Evolutionary conservation across 140 eudicot genomes (phyloP), one percentile per base, ranked within the genome.

Genomic region (Erigeron philadelphicus): DNA sequence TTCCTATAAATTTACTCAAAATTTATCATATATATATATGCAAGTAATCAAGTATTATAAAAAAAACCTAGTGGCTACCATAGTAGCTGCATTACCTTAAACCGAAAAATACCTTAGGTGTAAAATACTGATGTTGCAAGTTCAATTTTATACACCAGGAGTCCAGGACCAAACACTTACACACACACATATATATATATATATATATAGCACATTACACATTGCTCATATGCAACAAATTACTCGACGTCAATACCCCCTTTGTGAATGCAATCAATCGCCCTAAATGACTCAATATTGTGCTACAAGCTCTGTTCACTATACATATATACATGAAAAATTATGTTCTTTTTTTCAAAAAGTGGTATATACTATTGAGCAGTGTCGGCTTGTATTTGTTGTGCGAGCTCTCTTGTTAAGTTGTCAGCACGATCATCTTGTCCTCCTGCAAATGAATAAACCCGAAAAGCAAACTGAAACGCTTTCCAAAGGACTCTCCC

Each of bases 371-470:
- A 63, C 75, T 58, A 66, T 40, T 84, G 76, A 40, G 72, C 16
- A 23, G 74, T 86, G 10, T 82, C 87, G 9, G 86, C 76, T 61
- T 89, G 83, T 61, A 89, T 82, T 76, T 82, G 89, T 0, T 85
- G 84, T 12, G 96, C 96, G 16, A 89, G 50, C 74, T 89, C 96
- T 81, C 67, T 82, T 18, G 96, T 84, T 76, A 89, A 76, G 71
- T 57, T 82, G 41, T 87, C 96, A 17, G 95, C 96, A 38, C 96
- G 89, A 10, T 89, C 96, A 70, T 89, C 95, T 8, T 87, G 95
- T 18, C 96, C 95, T 18, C 96, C 95, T 8, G 96, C 91, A 71
- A 89, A 89, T 0, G 95, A 81, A 72, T 89, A 89, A 2, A 89
- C 96, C 43, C 88, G 70, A 74, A 65, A 89, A 13, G 96, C 95